Conservation (phyloP, 1,284 basidiomycete genomes). For the Fomitopsis pinicola region DNA sequence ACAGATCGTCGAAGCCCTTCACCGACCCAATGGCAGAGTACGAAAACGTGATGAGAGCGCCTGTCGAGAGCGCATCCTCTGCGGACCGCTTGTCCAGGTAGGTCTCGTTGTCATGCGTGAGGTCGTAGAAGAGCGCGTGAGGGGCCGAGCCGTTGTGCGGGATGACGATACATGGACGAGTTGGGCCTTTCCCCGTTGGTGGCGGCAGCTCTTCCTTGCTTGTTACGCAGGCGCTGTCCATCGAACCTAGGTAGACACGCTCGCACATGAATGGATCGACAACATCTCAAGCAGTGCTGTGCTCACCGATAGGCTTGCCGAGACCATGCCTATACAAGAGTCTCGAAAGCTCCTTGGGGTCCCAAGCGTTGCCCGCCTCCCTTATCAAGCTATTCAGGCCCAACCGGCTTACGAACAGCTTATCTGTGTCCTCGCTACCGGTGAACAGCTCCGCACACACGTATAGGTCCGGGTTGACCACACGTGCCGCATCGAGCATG, state of each 20-base stretch:
- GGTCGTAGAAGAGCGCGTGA: conserved; percentile 90
- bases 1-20: conserved; percentile 96
- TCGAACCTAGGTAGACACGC: conserved; percentile 57
- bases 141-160: conserved; percentile 82
- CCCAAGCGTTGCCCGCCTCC: conserved; percentile 87
- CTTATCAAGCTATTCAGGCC: conserved; percentile 91
- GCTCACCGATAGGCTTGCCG: conserved; percentile 82
- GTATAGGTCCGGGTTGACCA: conserved; percentile 88
- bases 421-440: conserved; percentile 90
- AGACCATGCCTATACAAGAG: conserved; percentile 85
- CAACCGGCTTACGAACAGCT: conserved; percentile 84
- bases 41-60: conserved; percentile 84
- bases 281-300: background rate
- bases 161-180: conserved; percentile 68
- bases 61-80: conserved; percentile 90
- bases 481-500: conserved; percentile 89
- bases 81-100: conserved; percentile 85
- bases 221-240: conserved; percentile 85
- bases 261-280: background rate
- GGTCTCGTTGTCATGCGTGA: conserved; percentile 95
- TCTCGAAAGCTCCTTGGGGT: conserved; percentile 84
- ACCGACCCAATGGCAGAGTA: conserved; percentile 86
- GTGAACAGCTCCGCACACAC: conserved; percentile 98
- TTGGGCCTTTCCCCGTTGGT: conserved; percentile 74
- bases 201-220: conserved; percentile 71